Percentiles rank a stretch among this genome's conserved stretches.
Evolutionary conservation across 352 stramenopile genomes (phyloP).

Genomic region (Pythium dissotocum): DNA sequence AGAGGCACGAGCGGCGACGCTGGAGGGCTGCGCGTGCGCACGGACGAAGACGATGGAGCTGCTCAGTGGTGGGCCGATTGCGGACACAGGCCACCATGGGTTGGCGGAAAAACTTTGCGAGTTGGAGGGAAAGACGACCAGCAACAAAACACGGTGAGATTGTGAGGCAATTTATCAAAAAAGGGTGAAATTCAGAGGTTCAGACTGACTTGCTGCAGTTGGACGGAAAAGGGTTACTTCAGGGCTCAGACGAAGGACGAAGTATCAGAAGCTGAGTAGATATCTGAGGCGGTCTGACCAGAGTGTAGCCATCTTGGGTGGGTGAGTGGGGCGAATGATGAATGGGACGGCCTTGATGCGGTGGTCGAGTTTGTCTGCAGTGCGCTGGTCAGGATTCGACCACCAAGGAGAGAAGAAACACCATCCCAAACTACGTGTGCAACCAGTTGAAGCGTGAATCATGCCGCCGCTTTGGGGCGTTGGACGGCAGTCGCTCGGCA

Average conservation of each 20-base stretch:
- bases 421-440: neutral
- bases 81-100: constrained; percentile 13
- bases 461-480: no score
- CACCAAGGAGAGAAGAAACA: neutral
- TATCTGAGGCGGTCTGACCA: neutral
- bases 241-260: neutral
- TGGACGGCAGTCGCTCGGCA: no score
- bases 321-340: neutral
- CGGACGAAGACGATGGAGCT: constrained; percentile 4
- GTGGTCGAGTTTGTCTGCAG: neutral
- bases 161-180: neutral
- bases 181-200: neutral
- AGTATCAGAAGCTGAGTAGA: neutral
- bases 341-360: neutral
- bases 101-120: constrained; percentile 25
- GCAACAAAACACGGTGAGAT: constrained; percentile 7
- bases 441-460: neutral
- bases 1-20: neutral
- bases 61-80: constrained; percentile 9
- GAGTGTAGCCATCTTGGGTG: neutral
- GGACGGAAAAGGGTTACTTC: constrained; percentile 14
- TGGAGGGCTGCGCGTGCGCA: neutral
- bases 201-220: constrained; percentile 15
- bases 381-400: neutral
- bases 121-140: constrained; percentile 16